A percentile compares a stretch with the other conserved stretches of the same genome.
phyloP scores from a whole-genome alignment of 2,329 filamentous ascomycete species.

The Didymella lethalis region DNA sequence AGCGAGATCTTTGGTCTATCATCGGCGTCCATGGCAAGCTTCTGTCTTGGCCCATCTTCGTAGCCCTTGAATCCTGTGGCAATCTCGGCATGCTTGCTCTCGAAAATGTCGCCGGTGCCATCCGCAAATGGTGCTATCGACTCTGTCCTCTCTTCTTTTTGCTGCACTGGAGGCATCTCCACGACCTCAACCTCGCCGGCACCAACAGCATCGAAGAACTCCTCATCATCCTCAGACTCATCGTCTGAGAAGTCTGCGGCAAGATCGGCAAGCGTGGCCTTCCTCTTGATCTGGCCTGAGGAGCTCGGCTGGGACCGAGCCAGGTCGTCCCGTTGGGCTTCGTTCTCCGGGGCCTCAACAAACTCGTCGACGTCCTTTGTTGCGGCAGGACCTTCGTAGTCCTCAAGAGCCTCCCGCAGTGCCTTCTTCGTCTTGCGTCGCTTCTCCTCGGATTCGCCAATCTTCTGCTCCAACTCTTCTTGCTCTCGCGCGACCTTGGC shows the following conservation, averaged over 20 bases:
- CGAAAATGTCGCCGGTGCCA: constrained; percentile 57
- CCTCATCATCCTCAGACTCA: constrained; percentile 81
- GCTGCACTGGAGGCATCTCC: constrained; percentile 62
- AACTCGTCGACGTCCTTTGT: constrained; percentile 41
- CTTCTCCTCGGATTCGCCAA: constrained; percentile 90
- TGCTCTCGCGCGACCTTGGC: constrained; percentile 94
- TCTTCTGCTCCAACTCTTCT: constrained; percentile 84
- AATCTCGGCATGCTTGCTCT: constrained; percentile 68
- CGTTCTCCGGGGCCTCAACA: constrained; percentile 41
- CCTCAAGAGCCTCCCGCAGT: constrained; percentile 82
- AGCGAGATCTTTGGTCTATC: constrained; percentile 92
- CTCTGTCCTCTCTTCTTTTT: constrained; percentile 50
- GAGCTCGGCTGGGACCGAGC: constrained; percentile 28
- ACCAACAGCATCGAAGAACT: constrained; percentile 97
- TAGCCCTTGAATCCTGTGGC: constrained; percentile 85
- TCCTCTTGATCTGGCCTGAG: constrained; percentile 57
- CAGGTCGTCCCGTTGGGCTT: constrained; percentile 46
- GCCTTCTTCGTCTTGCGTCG: constrained; percentile 88
- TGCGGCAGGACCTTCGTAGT: constrained; percentile 44
- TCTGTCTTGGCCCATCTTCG: constrained; percentile 82
- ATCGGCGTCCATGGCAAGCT: constrained; percentile 88
- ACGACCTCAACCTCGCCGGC: constrained; percentile 87
- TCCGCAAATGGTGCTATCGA: constrained; percentile 27
- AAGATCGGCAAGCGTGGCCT: constrained; percentile 73
- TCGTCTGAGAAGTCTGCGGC: constrained; percentile 70